Percentiles rank a stretch among this genome's conserved stretches.
Evolutionary conservation across 345 rosid genomes (phyloP).

Genomic region (Hibiscus syriacus): DNA sequence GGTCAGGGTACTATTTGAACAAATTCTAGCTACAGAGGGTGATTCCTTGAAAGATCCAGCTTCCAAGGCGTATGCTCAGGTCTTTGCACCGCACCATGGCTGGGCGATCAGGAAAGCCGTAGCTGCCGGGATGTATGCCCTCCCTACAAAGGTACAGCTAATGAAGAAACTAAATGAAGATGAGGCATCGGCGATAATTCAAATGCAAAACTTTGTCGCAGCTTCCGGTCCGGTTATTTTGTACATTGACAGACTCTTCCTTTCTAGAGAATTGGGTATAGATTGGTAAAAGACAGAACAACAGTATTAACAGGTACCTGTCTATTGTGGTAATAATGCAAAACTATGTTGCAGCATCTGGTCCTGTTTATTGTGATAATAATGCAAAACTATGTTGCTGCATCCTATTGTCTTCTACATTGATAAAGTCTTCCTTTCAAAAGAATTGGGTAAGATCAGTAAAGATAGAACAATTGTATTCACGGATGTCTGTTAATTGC

Average conservation of each 20-base stretch:
- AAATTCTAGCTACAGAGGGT: too few relatives aligned
- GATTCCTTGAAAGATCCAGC: conserved; percentile 78
- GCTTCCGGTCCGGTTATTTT: too few relatives aligned
- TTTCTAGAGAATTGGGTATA: conserved; percentile 60
- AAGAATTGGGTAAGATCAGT: too few relatives aligned
- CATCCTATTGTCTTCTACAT: too few relatives aligned
- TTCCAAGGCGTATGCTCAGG: conserved; percentile 83
- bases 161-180: conserved; percentile 74
- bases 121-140: conserved; percentile 76
- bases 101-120: conserved; percentile 92
- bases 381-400: too few relatives aligned
- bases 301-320: neutral
- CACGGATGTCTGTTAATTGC: too few relatives aligned
- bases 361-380: too few relatives aligned
- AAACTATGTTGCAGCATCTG: too few relatives aligned
- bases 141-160: conserved; percentile 55
- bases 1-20: too few relatives aligned
- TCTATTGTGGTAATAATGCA: neutral
- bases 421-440: too few relatives aligned
- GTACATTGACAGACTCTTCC: too few relatives aligned
- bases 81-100: conserved; percentile 89
- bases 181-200: conserved; percentile 60
- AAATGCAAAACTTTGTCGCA: conserved; percentile 55
- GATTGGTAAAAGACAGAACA: conserved; percentile 56
- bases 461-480: too few relatives aligned